These are phyloP conservation scores for Cordyceps cateniannulata DNA, from an alignment of 2,329 filamentous ascomycete species.

Conservation along the genomic window DNA sequence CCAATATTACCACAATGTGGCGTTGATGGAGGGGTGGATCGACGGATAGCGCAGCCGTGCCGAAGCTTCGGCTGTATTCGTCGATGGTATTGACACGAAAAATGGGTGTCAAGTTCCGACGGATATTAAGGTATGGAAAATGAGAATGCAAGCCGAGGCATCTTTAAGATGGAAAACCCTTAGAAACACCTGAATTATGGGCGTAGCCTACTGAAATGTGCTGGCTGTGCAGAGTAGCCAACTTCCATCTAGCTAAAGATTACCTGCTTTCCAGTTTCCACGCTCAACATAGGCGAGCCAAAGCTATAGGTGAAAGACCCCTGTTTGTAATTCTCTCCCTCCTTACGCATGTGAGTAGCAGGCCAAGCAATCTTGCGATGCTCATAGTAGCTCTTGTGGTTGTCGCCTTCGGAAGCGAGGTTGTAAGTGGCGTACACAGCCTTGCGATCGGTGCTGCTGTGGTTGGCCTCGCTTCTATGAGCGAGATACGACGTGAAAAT, in stretches of 20 bases:
- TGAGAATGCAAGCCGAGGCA: no score
- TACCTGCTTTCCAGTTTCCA: conserved; percentile 16
- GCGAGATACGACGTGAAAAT: conserved; percentile 18
- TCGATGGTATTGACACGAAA: neutral
- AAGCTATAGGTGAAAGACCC: conserved; percentile 15
- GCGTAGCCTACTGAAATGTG: no score
- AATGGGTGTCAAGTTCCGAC: neutral
- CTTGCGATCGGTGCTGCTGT: conserved; percentile 14
- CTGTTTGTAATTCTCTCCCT: conserved; percentile 13
- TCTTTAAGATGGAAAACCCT: no score
- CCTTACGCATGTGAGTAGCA: conserved; percentile 17
- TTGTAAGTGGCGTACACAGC: conserved; percentile 19
- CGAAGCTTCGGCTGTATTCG: neutral
- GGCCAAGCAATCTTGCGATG: conserved; percentile 16
- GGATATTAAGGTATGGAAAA: neutral
- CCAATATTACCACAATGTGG: neutral
- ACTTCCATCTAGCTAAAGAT: conserved; percentile 12
- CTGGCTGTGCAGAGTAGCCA: no score
- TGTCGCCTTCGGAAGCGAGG: conserved; percentile 16
- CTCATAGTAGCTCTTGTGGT: conserved; percentile 17
- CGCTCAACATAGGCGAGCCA: conserved; percentile 18
- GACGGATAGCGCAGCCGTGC: neutral
- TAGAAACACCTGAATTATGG: no score
- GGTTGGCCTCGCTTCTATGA: conserved; percentile 16
- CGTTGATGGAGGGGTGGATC: neutral